Evolutionary conservation across 192 early-diverging fungal species (phyloP).

Genomic region (Gonapodya prolifera): DNA sequence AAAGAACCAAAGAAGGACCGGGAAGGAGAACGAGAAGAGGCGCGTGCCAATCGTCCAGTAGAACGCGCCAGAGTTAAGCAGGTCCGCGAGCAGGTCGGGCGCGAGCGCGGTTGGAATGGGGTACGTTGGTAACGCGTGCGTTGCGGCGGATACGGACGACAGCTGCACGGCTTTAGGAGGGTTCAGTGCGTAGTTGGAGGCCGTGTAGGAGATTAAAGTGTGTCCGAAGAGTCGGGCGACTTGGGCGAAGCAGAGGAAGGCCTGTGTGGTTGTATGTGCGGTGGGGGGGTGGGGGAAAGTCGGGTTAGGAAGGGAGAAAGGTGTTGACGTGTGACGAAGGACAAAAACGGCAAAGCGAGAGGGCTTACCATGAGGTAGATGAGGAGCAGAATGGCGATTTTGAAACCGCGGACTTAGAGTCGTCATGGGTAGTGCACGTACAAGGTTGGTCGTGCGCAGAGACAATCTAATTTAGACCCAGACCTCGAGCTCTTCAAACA

Average conservation of each 20-base stretch:
- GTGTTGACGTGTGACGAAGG: background rate
- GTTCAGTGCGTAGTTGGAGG: background rate
- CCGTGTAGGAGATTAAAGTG: background rate
- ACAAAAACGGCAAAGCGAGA: no score
- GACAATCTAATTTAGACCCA: background rate
- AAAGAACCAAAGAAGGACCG: slow-evolving; percentile 3
- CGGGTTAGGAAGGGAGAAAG: background rate
- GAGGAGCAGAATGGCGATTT: background rate
- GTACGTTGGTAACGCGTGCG: background rate
- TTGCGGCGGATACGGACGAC: background rate
- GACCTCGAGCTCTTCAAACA: background rate
- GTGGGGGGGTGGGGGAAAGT: background rate
- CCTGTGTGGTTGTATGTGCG: background rate
- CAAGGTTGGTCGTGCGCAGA: no score
- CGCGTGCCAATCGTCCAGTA: slow-evolving; percentile 1
- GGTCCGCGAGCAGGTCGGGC: background rate
- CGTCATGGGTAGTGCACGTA: background rate
- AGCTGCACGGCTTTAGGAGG: background rate
- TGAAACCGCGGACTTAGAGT: background rate
- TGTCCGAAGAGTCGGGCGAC: background rate
- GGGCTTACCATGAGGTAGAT: background rate
- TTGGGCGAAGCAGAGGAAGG: background rate
- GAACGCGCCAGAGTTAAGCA: background rate
- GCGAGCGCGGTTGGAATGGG: background rate
- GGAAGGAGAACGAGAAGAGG: background rate